Evolutionary conservation across 2,329 filamentous ascomycete species (phyloP).

Genomic region (Colletotrichum aenigma): DNA sequence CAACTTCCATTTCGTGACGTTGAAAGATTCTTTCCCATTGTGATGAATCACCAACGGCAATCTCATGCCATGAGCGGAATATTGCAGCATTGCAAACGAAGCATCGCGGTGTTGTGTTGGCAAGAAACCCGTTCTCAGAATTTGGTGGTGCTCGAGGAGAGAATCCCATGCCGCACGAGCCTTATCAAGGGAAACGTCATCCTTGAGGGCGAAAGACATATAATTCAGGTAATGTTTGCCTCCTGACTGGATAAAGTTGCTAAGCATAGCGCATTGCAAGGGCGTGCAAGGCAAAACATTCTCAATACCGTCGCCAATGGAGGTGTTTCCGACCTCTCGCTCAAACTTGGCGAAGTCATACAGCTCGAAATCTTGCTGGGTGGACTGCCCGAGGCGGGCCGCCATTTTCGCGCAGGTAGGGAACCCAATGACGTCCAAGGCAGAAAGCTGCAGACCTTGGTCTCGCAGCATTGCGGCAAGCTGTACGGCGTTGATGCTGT

Average conservation of each 20-base stretch:
- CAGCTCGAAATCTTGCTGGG: neutral
- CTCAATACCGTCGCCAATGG: conserved; percentile 46
- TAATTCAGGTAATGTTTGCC: conserved; percentile 80
- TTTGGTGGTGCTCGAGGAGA: conserved; percentile 63
- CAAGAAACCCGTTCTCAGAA: conserved; percentile 78
- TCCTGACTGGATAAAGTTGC: conserved; percentile 70
- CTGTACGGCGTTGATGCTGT: conserved; percentile 88
- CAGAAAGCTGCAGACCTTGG: conserved; percentile 61
- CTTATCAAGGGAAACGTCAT: conserved; percentile 35
- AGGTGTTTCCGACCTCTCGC: conserved; percentile 25
- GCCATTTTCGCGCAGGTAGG: conserved; percentile 49
- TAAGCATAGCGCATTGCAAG: conserved; percentile 80
- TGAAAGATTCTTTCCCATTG: conserved; percentile 23
- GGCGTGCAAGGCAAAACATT: conserved; percentile 77
- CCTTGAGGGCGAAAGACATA: conserved; percentile 57
- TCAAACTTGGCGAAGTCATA: conserved; percentile 49
- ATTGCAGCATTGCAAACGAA: conserved; percentile 79
- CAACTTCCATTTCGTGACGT: conserved; percentile 41
- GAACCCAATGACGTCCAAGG: conserved; percentile 76
- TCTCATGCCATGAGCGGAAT: conserved; percentile 30
- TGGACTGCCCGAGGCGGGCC: neutral
- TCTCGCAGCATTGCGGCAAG: conserved; percentile 71
- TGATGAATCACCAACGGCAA: conserved; percentile 24
- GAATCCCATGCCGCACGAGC: conserved; percentile 64
- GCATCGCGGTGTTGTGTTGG: conserved; percentile 61